Evolutionary conservation across 2,329 filamentous ascomycete genomes (phyloP).

Genomic region (Pyrenochaeta sp.): DNA sequence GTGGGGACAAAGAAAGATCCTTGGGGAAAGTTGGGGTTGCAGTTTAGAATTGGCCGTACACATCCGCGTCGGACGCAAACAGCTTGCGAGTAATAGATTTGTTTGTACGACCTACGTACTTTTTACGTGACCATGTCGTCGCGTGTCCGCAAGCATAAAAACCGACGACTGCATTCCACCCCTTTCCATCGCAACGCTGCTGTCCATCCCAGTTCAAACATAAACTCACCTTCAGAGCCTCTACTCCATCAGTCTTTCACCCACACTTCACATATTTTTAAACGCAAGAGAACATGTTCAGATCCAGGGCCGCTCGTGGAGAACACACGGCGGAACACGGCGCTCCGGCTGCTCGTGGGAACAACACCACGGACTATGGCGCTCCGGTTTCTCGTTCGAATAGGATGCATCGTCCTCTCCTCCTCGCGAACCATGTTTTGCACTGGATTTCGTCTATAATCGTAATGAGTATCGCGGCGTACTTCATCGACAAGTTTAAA

Average conservation of each 20-base stretch:
- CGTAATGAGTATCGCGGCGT: constrained; percentile 27
- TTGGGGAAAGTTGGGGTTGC: not conserved
- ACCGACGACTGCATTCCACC: not conserved
- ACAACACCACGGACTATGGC: constrained; percentile 19
- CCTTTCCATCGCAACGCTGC: not conserved
- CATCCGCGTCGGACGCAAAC: not conserved
- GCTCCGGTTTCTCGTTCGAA: constrained; percentile 13
- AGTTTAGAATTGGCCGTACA: not conserved
- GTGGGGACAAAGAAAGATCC: not conserved
- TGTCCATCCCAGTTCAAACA: not conserved
- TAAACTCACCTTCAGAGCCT: not conserved
- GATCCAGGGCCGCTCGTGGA: not conserved
- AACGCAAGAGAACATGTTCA: not conserved
- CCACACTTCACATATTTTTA: not conserved
- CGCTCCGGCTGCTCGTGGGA: not conserved
- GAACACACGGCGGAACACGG: not conserved
- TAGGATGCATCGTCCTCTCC: constrained; percentile 19
- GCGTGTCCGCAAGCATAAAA: not conserved
- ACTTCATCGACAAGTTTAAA: constrained; percentile 22
- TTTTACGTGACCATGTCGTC: not conserved
- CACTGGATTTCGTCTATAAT: constrained; percentile 28
- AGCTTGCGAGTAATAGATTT: not conserved
- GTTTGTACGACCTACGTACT: not conserved
- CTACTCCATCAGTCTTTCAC: not conserved
- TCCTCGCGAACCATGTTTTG: constrained; percentile 24